Base-by-base conservation (phyloP, 2,329 filamentous ascomycete species). In the Fusarium begoniae region DNA sequence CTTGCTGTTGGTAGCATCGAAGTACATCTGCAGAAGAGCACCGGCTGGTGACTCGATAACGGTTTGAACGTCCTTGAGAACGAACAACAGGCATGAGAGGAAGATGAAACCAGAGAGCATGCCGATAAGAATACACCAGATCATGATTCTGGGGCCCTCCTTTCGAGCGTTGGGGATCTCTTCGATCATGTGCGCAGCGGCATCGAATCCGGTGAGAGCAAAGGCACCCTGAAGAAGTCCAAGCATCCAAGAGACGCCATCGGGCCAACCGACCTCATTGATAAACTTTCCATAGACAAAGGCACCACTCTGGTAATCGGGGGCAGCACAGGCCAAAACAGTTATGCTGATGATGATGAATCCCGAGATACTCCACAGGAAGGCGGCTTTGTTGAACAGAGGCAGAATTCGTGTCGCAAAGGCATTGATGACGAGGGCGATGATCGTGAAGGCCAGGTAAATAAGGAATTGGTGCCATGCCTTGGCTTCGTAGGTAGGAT, bases 401-500 rank as follows among this genome's bases (percentile, higher is more conserved):
- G 92, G 92, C 8, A 94, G 84, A 8, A 90, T 77, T 7, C 78
- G 74, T 3, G 79, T 82, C n/a, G 87, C 84, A 73, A 93, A 92
- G 4, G 90, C 88, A 72, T 94, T 94, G 80, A 93, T 83, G 54
- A 88, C 63, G 66, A 93, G 89, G 7, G 90, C 90, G 22, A 88
- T 81, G 28, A 90, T 66, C 11, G 89, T 91, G 78, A 90, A 91
- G 12, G 81, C 91, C 50, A 92, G 86, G 80, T 94, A 94, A 54
- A 94, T 91, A 35, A 94, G 83, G 80, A 94, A 94, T 73, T 93
- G 90, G 75, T 94, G 92, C 90, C 92, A 94, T 8, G 88, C 78
- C 77, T 91, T 81, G 5, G 88, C 68, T 28, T 85, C 83, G 77
- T 91, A 94, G 56, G 80, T 83, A 1, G 88, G 84, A 72, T 91